Evolutionary conservation across 2,329 filamentous ascomycete species (phyloP).

Genomic region (Calonectria crousiana): DNA sequence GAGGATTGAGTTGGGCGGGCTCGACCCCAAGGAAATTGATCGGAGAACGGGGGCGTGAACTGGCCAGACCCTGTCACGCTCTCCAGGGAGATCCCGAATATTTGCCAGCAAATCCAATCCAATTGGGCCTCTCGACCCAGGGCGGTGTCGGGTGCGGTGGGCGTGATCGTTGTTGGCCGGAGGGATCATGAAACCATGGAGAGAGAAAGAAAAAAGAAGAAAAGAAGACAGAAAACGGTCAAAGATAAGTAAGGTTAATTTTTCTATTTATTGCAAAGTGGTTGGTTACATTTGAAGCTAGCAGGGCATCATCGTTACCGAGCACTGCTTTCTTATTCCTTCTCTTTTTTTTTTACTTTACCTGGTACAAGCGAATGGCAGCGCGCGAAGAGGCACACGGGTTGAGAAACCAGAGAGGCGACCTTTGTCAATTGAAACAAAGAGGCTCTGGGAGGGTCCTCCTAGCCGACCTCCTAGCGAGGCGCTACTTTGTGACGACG

Average conservation of each 20-base stretch:
- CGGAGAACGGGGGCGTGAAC: conserved; percentile 1
- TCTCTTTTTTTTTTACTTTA: neutral
- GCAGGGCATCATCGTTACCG: neutral
- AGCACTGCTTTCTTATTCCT: neutral
- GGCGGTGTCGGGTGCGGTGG: conserved; percentile 18
- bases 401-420: conserved; percentile 1
- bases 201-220: neutral
- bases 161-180: neutral
- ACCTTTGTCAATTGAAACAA: neutral
- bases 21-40: conserved; percentile 19
- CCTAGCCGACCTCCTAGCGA: conserved; percentile 5
- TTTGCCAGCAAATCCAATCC: conserved; percentile 7
- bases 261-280: neutral
- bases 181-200: neutral
- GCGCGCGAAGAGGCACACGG: neutral
- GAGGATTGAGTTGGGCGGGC: conserved; percentile 4
- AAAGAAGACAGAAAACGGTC: neutral
- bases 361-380: neutral
- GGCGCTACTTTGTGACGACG: conserved; percentile 9
- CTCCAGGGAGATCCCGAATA: conserved; percentile 14
- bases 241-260: neutral
- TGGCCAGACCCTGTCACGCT: conserved; percentile 17
- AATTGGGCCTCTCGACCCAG: neutral
- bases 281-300: conserved; percentile 1
- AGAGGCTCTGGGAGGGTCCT: neutral